Conservation (phyloP, 768 basidiomycete genomes). For the Dentipellis fragilis region DNA sequence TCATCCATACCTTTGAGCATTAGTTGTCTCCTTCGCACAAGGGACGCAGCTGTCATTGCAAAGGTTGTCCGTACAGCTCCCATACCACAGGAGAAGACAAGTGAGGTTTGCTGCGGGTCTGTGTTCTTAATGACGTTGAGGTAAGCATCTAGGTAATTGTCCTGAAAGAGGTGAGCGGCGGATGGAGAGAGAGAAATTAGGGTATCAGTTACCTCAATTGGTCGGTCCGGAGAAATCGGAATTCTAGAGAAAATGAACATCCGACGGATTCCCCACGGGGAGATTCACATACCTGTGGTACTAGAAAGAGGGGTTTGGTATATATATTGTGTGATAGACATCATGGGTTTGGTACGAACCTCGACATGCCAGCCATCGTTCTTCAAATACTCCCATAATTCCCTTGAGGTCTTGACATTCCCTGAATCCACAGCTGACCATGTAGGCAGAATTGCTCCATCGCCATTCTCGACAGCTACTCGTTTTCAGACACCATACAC, state of each 20-base stretch:
- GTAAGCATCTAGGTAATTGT: slow-evolving; percentile 95
- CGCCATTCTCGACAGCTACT: slow-evolving; percentile 46
- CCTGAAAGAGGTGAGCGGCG: slow-evolving; percentile 30
- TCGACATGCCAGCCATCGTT: slow-evolving; percentile 88
- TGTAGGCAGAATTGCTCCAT: slow-evolving; percentile 79
- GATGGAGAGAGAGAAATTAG: not conserved
- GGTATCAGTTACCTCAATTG: slow-evolving; percentile 58
- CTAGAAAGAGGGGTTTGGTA: slow-evolving; percentile 23
- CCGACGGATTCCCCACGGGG: not conserved
- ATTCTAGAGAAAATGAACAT: slow-evolving; percentile 38
- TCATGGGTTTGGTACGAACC: slow-evolving; percentile 29
- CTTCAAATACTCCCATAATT: slow-evolving; percentile 77
- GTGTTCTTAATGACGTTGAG: slow-evolving; percentile 67
- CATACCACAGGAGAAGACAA: slow-evolving; percentile 96
- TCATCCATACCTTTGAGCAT: slow-evolving; percentile 58
- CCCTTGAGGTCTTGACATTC: slow-evolving; percentile 80
- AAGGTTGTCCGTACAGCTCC: slow-evolving; percentile 95
- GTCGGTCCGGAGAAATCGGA: slow-evolving; percentile 88
- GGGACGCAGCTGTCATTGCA: slow-evolving; percentile 89
- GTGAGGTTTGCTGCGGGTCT: slow-evolving; percentile 69
- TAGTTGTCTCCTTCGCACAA: slow-evolving; percentile 69
- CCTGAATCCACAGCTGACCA: slow-evolving; percentile 85
- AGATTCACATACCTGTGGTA: slow-evolving; percentile 57
- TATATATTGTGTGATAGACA: not conserved
- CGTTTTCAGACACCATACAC: not conserved